Evolutionary conservation across 768 basidiomycete species (phyloP), one percentile per base, ranked within the genome.

Genomic region (Mycena haematopus): DNA sequence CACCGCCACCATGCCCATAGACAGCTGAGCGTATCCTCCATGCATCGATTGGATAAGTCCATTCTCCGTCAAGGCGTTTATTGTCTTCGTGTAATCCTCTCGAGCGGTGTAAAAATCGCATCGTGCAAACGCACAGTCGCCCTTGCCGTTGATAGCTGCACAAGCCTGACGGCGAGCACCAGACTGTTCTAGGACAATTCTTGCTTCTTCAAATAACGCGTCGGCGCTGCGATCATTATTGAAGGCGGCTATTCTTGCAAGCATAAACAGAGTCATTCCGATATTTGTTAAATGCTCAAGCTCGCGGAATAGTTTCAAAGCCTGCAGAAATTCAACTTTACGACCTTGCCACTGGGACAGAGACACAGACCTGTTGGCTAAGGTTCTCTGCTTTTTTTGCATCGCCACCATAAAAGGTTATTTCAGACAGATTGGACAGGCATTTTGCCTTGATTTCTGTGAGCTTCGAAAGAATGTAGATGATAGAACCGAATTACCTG

Each of bases 261-360:
- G 55, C 42, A 62, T 36, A 44, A 31, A 63, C 15, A 62, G 24
- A 3, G 67, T 53, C 52, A 68, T 33, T 1, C 67, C 67, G 35
- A 68, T 50, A 52, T 68, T 68, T 8, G 65, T 63, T 44, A 65
- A 42, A 44, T 63, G 27, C 44, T 65, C 58, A 9, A 63, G 44
- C 35, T 65, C 57, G 38, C 65, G 60, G 52, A 68, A 68, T 11
- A 68, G 51, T 19, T n/a, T 52, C 58, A 68, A 55, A 45, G 67
- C 67, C 60, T 65, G 40, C 17, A 55, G 6, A 33, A 51, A 22
- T 55, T 66, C 9, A 58, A 21, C 14, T 45, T 21, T 5, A 11
- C 27, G 25, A 27, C 10, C 53, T 36, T 3, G 10, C 7, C 50
- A 21, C 15, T 8, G 22, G 13, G 17, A 19, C 6, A 45, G 6